Evolutionary conservation across 75 land plant species (phyloP).

Genomic region (Picea glauca): DNA sequence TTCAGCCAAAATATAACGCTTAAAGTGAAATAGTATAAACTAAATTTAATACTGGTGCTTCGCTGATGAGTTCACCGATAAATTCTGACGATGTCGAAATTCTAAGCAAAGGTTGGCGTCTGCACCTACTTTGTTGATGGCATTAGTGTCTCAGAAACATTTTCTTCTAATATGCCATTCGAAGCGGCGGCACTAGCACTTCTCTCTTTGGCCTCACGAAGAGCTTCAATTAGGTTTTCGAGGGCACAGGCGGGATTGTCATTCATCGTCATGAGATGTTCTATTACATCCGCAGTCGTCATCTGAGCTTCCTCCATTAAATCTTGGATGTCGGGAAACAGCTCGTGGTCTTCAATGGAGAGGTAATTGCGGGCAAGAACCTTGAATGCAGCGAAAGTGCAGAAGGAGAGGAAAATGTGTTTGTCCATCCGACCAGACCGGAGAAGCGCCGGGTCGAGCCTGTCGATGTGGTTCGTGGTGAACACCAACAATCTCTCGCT

Average conservation of each 20-base stretch:
- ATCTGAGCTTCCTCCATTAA: conserved; percentile 26
- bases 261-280: conserved; percentile 12
- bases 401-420: conserved; percentile 66
- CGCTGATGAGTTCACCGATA: no score
- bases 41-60: no score
- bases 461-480: conserved; percentile 62
- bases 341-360: conserved; percentile 27
- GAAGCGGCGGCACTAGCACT: not conserved
- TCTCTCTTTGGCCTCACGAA: not conserved
- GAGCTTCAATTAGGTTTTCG: not conserved
- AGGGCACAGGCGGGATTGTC: not conserved
- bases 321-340: conserved; percentile 13
- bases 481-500: conserved; percentile 64
- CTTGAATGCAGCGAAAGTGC: conserved; percentile 38
- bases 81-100: no score
- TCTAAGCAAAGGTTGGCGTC: no score
- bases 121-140: no score
- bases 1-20: no score
- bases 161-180: no score
- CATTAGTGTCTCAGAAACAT: no score
- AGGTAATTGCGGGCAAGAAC: conserved; percentile 48
- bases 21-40: no score
- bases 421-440: conserved; percentile 75
- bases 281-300: conserved; percentile 49
- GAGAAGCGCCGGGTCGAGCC: conserved; percentile 57